Evolutionary conservation across 108 stramenopile species (phyloP).

Genomic region (Aurantiochytrium sp.): DNA sequence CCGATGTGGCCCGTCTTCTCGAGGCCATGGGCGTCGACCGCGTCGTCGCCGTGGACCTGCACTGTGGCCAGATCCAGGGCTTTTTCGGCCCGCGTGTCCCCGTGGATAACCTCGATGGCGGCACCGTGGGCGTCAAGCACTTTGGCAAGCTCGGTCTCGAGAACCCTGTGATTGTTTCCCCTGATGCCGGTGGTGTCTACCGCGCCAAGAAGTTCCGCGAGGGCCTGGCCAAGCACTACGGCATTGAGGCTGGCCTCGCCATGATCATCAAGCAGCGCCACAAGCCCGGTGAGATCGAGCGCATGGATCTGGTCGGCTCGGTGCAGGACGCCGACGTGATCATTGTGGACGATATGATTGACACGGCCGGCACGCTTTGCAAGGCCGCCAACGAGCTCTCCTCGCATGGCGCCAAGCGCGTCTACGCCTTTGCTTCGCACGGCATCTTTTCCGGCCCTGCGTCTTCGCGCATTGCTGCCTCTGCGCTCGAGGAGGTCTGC

Average conservation of each 20-base stretch:
- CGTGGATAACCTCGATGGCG: conserved; percentile 97
- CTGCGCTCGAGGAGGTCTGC: conserved; percentile 79
- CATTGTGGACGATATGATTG: conserved; percentile 99
- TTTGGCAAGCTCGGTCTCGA: conserved; percentile 96
- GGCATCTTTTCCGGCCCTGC: conserved; percentile 94
- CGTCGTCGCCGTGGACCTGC: conserved; percentile 97
- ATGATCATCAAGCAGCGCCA: conserved; percentile 99
- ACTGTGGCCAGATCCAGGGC: conserved; percentile 99
- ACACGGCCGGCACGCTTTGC: conserved; percentile 93
- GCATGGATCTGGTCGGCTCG: conserved; percentile 98
- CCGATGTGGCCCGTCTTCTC: conserved; percentile 94
- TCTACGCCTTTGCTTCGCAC: conserved; percentile 98
- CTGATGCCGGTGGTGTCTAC: conserved; percentile 99
- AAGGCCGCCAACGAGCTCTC: conserved; percentile 92
- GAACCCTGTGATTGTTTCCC: conserved; percentile 96
- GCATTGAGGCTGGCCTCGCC: conserved; percentile 87
- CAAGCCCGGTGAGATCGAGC: conserved; percentile 80
- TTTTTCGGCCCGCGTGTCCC: conserved; percentile 85
- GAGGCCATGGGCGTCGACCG: conserved; percentile 99
- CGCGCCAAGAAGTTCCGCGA: conserved; percentile 99
- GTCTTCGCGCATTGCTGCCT: conserved; percentile 84
- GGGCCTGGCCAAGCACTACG: conserved; percentile 50
- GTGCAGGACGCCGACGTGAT: conserved; percentile 95
- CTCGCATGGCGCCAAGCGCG: conserved; percentile 84
- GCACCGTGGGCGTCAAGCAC: conserved; percentile 92